Percentiles rank a stretch among this genome's conserved stretches.
Conservation (phyloP, 305 asterid species). For the Fraxinus baroniana region DNA sequence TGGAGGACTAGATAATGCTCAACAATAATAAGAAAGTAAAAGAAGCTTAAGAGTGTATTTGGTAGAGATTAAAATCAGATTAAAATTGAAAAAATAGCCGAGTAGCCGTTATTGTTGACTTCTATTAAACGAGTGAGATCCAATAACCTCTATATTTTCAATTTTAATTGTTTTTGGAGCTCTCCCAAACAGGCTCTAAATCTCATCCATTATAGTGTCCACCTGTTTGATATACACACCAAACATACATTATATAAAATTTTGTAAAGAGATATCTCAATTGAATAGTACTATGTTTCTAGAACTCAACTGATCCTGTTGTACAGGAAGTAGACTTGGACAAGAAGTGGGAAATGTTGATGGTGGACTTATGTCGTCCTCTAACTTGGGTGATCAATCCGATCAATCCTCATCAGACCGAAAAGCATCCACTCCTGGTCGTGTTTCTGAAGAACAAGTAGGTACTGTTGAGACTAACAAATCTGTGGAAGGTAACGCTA, state of each 20-base stretch:
- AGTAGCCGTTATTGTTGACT: too few relatives aligned
- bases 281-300: not conserved
- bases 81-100: too few relatives aligned
- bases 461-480: not conserved
- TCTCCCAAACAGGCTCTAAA: not conserved
- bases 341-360: not conserved
- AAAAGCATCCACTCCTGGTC: constrained; percentile 5
- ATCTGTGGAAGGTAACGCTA: not conserved
- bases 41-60: not conserved
- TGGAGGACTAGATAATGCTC: not conserved
- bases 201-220: not conserved
- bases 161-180: too few relatives aligned
- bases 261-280: not conserved
- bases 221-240: not conserved
- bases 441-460: not conserved
- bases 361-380: not conserved
- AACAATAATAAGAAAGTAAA: not conserved
- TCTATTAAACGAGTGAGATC: too few relatives aligned
- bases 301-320: constrained; percentile 11
- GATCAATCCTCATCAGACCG: not conserved
- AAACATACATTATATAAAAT: not conserved
- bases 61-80: too few relatives aligned
- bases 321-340: constrained; percentile 19
- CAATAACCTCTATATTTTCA: too few relatives aligned
- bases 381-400: constrained; percentile 3